A percentile compares a stretch with the other conserved stretches of the same genome.
phyloP scores from a whole-genome alignment of 2,329 filamentous ascomycete species.

The Hymenoscyphus albidus region DNA sequence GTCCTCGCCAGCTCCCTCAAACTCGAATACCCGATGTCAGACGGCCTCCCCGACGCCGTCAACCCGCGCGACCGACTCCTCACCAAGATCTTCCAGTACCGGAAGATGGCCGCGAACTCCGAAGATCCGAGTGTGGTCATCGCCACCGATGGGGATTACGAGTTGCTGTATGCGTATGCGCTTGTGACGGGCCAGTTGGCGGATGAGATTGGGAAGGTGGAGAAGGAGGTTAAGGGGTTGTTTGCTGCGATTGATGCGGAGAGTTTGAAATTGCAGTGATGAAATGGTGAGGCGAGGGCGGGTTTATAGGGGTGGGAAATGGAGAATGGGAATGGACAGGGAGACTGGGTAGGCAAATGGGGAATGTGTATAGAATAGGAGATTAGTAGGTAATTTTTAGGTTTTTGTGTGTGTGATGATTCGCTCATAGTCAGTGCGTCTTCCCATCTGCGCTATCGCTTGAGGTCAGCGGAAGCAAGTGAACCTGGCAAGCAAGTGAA shows the following conservation, averaged over 20 bases:
- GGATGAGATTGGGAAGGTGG: slow-evolving; percentile 58
- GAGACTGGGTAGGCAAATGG: not conserved
- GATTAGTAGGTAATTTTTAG: no score
- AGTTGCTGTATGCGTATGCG: slow-evolving; percentile 86
- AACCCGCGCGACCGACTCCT: slow-evolving; percentile 77
- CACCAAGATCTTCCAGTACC: slow-evolving; percentile 82
- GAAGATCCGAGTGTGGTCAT: slow-evolving; percentile 18
- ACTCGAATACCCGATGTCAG: slow-evolving; percentile 87
- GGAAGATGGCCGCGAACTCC: slow-evolving; percentile 50
- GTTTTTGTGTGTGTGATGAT: no score
- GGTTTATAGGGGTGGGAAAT: not conserved
- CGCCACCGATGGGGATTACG: slow-evolving; percentile 77
- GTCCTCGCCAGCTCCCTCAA: slow-evolving; percentile 92
- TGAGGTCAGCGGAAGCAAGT: no score
- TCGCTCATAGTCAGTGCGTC: no score
- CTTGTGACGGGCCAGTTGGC: slow-evolving; percentile 64
- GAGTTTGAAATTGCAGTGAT: slow-evolving; percentile 45
- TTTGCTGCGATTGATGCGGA: slow-evolving; percentile 62
- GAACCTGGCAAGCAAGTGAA: no score
- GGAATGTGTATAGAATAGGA: no score
- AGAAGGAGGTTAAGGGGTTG: slow-evolving; percentile 57
- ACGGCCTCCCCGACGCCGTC: slow-evolving; percentile 79
- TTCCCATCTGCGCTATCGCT: no score
- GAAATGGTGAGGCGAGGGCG: no score
- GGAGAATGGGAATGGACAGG: not conserved